Percentiles rank a stretch among this genome's conserved stretches.
Conservation (phyloP, 2,329 filamentous ascomycete species). For the Apiospora marii region DNA sequence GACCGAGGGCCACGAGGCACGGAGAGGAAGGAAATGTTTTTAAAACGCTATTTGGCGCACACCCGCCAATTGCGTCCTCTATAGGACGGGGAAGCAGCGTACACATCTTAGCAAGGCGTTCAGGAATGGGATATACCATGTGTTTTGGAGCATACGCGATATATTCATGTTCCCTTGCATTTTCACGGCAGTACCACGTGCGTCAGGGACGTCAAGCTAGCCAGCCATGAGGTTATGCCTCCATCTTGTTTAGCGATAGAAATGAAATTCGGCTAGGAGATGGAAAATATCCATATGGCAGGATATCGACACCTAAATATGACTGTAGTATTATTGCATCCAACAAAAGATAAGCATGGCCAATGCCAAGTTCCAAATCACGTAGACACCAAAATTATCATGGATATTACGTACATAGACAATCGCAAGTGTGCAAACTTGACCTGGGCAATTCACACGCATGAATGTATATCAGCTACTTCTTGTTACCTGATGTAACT, state of each 20-base stretch:
- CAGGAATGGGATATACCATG: constrained; percentile 21
- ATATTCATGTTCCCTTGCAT: constrained; percentile 15
- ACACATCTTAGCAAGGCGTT: constrained; percentile 15
- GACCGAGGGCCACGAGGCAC: neutral
- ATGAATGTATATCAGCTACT: no score
- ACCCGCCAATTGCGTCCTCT: neutral
- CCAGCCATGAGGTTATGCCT: neutral
- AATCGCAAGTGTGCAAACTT: no score
- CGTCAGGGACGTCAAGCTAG: neutral
- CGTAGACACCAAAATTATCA: neutral
- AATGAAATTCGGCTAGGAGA: neutral
- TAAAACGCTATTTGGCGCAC: neutral
- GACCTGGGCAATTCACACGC: no score
- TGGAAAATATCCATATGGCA: neutral
- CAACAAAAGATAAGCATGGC: neutral
- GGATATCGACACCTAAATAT: neutral
- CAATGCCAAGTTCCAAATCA: neutral
- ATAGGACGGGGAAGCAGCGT: constrained; percentile 12
- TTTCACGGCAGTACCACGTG: neutral
- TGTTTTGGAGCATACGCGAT: constrained; percentile 14
- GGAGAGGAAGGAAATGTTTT: neutral
- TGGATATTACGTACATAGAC: no score
- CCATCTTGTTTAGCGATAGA: neutral
- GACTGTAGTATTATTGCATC: neutral
- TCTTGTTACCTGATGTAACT: no score